A percentile compares a stretch with the other conserved stretches of the same genome.
phyloP scores from a whole-genome alignment of 768 basidiomycete species.

The Lentinus tigrinus region DNA sequence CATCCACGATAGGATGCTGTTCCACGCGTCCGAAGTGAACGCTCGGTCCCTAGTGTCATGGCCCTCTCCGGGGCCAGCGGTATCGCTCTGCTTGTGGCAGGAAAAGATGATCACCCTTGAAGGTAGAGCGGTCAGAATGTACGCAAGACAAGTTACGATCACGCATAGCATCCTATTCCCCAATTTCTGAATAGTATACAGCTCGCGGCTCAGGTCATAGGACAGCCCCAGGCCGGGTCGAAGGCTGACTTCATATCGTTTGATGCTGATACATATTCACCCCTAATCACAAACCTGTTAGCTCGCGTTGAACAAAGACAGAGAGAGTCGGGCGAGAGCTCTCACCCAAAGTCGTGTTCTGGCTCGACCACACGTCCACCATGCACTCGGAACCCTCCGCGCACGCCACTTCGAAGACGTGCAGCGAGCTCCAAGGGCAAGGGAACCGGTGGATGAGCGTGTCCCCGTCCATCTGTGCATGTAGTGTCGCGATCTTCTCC shows the following conservation, averaged over 20 bases:
- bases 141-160: too few species aligned
- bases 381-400: conserved; percentile 5
- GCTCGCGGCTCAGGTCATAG: background rate
- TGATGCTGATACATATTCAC: conserved; percentile 11
- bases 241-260: background rate
- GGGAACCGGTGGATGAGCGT: conserved; percentile 5
- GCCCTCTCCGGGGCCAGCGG: too few species aligned
- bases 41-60: too few species aligned
- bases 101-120: too few species aligned
- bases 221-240: background rate
- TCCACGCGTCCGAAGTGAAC: too few species aligned
- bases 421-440: conserved; percentile 9
- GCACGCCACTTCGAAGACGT: conserved; percentile 13
- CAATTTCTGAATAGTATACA: too few species aligned
- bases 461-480: background rate
- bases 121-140: too few species aligned
- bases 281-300: background rate
- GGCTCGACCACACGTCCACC: conserved; percentile 12
- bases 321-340: too few species aligned
- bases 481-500: background rate
- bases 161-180: too few species aligned
- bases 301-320: too few species aligned
- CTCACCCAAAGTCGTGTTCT: conserved; percentile 16
- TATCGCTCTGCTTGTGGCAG: too few species aligned
- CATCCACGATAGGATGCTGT: too few species aligned